phyloP scores from a whole-genome alignment of 768 basidiomycete species.

The Termitomyces sp. region DNA sequence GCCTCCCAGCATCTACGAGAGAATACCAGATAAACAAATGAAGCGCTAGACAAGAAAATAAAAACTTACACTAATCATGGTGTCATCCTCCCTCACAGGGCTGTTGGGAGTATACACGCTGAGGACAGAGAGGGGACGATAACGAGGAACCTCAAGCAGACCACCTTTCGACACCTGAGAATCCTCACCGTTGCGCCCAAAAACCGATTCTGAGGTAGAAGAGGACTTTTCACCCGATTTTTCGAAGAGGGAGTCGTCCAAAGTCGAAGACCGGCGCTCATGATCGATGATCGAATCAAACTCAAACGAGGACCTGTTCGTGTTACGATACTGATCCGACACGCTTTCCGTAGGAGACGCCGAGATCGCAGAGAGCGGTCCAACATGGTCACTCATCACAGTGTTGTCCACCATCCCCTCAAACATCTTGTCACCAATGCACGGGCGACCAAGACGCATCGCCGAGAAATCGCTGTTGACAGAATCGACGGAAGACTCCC shows the following conservation, averaged over 20 bases:
- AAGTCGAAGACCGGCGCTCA: constrained; percentile 32
- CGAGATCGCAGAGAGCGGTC: constrained; percentile 59
- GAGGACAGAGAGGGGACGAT: constrained; percentile 62
- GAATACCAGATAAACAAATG: not conserved
- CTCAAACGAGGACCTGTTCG: constrained; percentile 46
- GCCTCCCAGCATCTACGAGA: constrained; percentile 69
- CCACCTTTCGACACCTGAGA: constrained; percentile 28
- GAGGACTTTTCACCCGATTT: constrained; percentile 52
- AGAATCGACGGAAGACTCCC: constrained; percentile 62
- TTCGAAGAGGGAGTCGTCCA: constrained; percentile 44
- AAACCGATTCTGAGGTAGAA: constrained; percentile 56
- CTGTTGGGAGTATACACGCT: constrained; percentile 50
- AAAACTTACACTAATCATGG: constrained; percentile 69
- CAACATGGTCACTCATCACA: constrained; percentile 39
- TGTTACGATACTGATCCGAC: constrained; percentile 19
- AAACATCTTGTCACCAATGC: constrained; percentile 87
- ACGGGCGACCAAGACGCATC: constrained; percentile 61
- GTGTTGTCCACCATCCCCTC: constrained; percentile 32
- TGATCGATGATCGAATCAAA: constrained; percentile 68
- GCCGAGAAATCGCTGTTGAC: constrained; percentile 60
- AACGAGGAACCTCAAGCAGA: constrained; percentile 45
- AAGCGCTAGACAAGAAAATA: not conserved
- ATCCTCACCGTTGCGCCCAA: constrained; percentile 42
- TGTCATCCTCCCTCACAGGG: constrained; percentile 67
- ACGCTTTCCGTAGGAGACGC: constrained; percentile 57